Evolutionary conservation across 2,329 filamentous ascomycete genomes (phyloP).

Genomic region (Fusarium sp.): DNA sequence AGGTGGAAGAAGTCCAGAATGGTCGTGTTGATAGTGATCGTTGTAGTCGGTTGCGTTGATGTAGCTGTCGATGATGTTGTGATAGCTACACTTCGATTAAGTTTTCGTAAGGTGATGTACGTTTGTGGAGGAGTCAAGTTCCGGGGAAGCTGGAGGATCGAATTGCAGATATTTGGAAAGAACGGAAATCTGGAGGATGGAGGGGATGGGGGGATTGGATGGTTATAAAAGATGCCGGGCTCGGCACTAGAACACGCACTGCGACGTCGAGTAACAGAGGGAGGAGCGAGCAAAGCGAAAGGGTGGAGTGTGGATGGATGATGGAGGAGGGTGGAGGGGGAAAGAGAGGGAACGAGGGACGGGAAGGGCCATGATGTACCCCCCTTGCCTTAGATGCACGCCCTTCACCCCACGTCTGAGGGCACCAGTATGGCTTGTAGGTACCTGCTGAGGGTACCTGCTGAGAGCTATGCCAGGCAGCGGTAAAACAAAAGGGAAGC

Average conservation of each 20-base stretch:
- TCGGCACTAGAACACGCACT: constrained; percentile 48
- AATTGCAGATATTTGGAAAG: constrained; percentile 42
- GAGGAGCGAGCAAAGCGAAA: constrained; percentile 41
- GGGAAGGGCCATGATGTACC: constrained; percentile 31
- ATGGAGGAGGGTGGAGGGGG: constrained; percentile 34
- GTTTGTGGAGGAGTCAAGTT: constrained; percentile 40
- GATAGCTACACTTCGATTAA: constrained; percentile 14
- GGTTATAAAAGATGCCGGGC: constrained; percentile 53
- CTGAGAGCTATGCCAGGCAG: constrained; percentile 41
- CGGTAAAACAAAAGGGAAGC: constrained; percentile 45
- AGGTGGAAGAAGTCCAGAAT: constrained; percentile 18
- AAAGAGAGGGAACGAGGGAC: constrained; percentile 41
- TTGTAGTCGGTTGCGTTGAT: constrained; percentile 3
- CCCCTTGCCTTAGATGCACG: constrained; percentile 8
- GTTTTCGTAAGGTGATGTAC: constrained; percentile 23
- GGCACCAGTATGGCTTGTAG: constrained; percentile 33
- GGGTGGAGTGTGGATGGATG: constrained; percentile 13
- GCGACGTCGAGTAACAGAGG: constrained; percentile 36
- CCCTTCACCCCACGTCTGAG: constrained; percentile 36
- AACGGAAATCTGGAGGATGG: constrained; percentile 45
- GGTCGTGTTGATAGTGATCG: constrained; percentile 24
- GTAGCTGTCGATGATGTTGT: constrained; percentile 7
- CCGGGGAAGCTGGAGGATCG: constrained; percentile 46
- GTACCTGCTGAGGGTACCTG: constrained; percentile 45
- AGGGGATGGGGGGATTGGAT: constrained; percentile 49